phyloP scores from a whole-genome alignment of 306 rosid species.

The Casuarina equisetifolia region DNA sequence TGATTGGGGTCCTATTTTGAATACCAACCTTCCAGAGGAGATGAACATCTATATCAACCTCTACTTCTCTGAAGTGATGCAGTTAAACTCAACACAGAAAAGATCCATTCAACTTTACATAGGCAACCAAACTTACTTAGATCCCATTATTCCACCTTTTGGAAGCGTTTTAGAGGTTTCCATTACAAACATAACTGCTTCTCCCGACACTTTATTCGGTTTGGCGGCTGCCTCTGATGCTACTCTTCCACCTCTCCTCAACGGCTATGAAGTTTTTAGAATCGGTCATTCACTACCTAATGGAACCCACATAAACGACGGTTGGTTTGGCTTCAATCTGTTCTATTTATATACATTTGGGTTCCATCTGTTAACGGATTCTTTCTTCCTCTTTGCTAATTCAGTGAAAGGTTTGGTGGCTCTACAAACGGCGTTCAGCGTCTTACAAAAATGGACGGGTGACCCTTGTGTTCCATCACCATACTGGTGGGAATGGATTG shows the following conservation, averaged over 20 bases:
- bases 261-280: conserved; percentile 44
- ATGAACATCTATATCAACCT: conserved; percentile 28
- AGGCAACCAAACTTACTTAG: conserved; percentile 17
- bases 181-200: conserved; percentile 36
- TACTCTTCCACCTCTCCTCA: conserved; percentile 48
- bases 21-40: background rate
- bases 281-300: conserved; percentile 22
- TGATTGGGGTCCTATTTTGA: background rate
- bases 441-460: conserved; percentile 41
- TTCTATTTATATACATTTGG: no score
- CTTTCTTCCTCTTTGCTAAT: background rate
- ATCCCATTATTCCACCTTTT: conserved; percentile 37
- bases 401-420: conserved; percentile 42
- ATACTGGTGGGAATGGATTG: conserved; percentile 47
- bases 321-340: background rate
- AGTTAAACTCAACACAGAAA: conserved; percentile 15
- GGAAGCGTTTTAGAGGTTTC: conserved; percentile 33
- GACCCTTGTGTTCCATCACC: conserved; percentile 48
- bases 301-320: conserved; percentile 34
- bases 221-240: conserved; percentile 32
- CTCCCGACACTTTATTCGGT: conserved; percentile 28
- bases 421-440: conserved; percentile 34
- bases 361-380: no score
- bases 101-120: conserved; percentile 38
- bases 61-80: conserved; percentile 48